Conservation (phyloP, 2,329 filamentous ascomycete genomes). For the Hymenoscyphus linearis region DNA sequence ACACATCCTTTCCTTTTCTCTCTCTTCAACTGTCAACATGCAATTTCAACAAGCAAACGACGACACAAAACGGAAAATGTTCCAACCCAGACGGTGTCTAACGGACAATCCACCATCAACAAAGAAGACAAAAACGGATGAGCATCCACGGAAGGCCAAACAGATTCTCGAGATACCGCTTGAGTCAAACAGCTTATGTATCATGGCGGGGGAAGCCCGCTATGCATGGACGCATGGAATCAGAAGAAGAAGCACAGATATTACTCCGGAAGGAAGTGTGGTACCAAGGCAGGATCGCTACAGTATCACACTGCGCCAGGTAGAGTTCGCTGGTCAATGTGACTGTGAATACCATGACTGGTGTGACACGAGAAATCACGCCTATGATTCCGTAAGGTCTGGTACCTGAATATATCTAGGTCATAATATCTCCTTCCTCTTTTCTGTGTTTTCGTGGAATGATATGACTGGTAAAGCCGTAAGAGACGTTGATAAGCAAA, state of each 20-base stretch:
- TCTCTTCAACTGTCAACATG: slow-evolving; percentile 5
- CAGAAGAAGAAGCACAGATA: slow-evolving; percentile 2
- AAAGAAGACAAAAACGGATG: not conserved
- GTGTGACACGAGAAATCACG: slow-evolving; percentile 4
- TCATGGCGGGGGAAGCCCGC: slow-evolving; percentile 3
- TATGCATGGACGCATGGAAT: slow-evolving; percentile 6
- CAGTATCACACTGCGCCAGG: slow-evolving; percentile 2
- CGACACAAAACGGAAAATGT: slow-evolving; percentile 4
- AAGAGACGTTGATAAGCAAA: too few relatives aligned
- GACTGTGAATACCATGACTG: slow-evolving; percentile 4
- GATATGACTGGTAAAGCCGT: too few relatives aligned
- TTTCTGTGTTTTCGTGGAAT: too few relatives aligned
- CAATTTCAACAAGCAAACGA: slow-evolving; percentile 3
- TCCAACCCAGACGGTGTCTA: slow-evolving; percentile 4
- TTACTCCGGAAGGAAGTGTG: not conserved
- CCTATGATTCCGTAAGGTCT: slow-evolving; percentile 1
- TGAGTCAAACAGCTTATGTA: slow-evolving; percentile 4
- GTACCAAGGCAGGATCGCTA: slow-evolving; percentile 1
- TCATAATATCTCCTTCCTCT: not conserved
- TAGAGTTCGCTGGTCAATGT: slow-evolving; percentile 1
- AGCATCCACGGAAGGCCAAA: slow-evolving; percentile 1
- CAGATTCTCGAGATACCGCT: slow-evolving; percentile 2
- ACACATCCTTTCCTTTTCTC: slow-evolving; percentile 2
- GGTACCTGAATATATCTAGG: not conserved
- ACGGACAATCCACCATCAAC: not conserved